phyloP scores from a whole-genome alignment of 1,139 yeast genomes.

The Taiozyma sp. region DNA sequence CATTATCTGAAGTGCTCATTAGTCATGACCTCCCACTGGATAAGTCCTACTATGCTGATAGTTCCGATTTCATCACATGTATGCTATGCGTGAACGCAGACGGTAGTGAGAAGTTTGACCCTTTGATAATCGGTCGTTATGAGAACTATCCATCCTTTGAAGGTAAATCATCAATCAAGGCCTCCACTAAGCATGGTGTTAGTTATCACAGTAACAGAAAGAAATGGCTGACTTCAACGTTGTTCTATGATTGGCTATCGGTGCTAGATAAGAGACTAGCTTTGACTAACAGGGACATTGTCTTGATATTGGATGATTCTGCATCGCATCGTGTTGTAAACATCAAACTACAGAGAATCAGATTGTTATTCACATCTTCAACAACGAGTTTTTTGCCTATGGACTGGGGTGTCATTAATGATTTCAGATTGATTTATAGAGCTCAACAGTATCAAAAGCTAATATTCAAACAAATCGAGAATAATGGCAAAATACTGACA shows the following conservation, averaged over 20 bases:
- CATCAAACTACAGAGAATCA: conserved; percentile 48
- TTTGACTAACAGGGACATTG: conserved; percentile 42
- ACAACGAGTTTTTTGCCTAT: conserved; percentile 47
- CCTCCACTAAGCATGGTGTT: conserved; percentile 48
- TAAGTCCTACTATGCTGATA: conserved; percentile 48
- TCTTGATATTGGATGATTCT: conserved; percentile 56
- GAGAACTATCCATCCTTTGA: conserved; percentile 47
- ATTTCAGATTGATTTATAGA: conserved; percentile 55
- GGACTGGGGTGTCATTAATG: conserved; percentile 62
- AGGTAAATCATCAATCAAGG: conserved; percentile 37
- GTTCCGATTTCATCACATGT: conserved; percentile 46
- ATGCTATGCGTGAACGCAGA: conserved; percentile 62
- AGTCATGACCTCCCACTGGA: conserved; percentile 61
- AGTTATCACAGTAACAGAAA: conserved; percentile 56
- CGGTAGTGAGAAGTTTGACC: conserved; percentile 58
- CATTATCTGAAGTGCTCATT: conserved; percentile 57
- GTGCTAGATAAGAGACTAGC: conserved; percentile 54
- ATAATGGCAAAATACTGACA: conserved; percentile 10
- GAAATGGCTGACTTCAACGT: conserved; percentile 63
- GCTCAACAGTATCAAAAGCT: conserved; percentile 55
- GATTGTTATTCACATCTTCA: conserved; percentile 36
- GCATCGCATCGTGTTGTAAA: conserved; percentile 60
- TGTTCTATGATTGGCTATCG: conserved; percentile 59
- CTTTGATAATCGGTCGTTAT: conserved; percentile 57
- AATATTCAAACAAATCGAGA: conserved; percentile 28